Conservation (phyloP, 2,329 filamentous ascomycete species). For the Calonectria leucothoes region DNA sequence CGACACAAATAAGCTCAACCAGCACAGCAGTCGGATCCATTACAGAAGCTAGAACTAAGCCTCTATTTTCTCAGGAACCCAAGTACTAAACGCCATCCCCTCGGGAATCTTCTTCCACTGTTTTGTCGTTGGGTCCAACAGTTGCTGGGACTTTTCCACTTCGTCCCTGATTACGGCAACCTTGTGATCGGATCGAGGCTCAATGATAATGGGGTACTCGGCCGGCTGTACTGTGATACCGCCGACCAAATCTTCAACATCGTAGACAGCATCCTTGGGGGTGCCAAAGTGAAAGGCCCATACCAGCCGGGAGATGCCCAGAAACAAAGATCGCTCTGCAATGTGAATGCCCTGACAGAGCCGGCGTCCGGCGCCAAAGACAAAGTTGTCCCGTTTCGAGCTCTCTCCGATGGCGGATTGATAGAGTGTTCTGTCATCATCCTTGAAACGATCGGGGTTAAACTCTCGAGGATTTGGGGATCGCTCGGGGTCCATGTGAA, state of each 20-base stretch:
- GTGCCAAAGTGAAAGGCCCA: conserved; percentile 26
- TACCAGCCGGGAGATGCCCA: conserved; percentile 21
- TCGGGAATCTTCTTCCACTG: conserved; percentile 16
- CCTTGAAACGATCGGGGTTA: conserved; percentile 46
- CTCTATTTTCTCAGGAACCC: neutral
- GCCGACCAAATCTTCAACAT: conserved; percentile 8
- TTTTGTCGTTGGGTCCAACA: neutral
- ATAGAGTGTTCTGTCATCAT: conserved; percentile 16
- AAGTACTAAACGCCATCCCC: conserved; percentile 14
- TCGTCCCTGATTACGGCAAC: neutral
- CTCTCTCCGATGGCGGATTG: conserved; percentile 23
- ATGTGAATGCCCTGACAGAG: conserved; percentile 33
- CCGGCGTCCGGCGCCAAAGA: conserved; percentile 30
- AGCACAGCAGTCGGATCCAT: too few species aligned
- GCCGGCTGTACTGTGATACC: conserved; percentile 12
- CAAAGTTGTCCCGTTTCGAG: conserved; percentile 22
- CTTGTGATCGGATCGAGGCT: neutral
- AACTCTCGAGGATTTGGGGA: conserved; percentile 60
- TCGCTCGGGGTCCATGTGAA: conserved; percentile 74
- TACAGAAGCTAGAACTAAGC: neutral
- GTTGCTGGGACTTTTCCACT: neutral
- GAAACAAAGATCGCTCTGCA: conserved; percentile 27
- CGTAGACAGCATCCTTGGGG: conserved; percentile 8
- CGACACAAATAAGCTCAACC: too few species aligned
- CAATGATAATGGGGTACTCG: neutral